A percentile compares a stretch with the other conserved stretches of the same genome.
Evolutionary conservation across 129 eudicot species (phyloP).

Genomic region (Heracleum sosnowskyi): DNA sequence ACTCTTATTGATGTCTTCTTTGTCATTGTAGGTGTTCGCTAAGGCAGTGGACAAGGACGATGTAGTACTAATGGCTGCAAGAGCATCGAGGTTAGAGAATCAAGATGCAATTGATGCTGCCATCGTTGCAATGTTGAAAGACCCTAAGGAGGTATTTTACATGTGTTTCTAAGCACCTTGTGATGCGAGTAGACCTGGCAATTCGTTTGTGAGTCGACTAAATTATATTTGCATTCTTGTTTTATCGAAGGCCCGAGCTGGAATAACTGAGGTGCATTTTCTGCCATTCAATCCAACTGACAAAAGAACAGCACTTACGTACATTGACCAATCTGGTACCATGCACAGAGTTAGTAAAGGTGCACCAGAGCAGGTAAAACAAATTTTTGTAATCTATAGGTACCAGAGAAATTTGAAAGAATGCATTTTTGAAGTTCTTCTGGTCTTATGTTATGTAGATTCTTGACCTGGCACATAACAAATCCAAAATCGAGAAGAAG

Average conservation of each 20-base stretch:
- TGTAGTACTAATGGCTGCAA: constrained; percentile 7
- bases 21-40: constrained; percentile 1
- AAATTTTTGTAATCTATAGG: neutral
- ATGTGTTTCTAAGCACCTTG: neutral
- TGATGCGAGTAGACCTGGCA: no score
- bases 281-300: constrained; percentile 10
- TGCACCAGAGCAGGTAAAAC: constrained; percentile 13
- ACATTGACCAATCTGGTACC: neutral
- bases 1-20: neutral
- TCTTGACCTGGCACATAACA: constrained; percentile 10
- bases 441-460: neutral
- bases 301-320: constrained; percentile 8
- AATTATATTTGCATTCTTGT: neutral
- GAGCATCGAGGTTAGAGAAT: constrained; percentile 6
- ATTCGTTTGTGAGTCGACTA: neutral
- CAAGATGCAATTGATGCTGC: constrained; percentile 15
- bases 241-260: constrained; percentile 2
- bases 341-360: constrained; percentile 14
- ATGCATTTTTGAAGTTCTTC: neutral
- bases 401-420: neutral
- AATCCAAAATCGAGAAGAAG: constrained; percentile 1
- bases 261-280: neutral
- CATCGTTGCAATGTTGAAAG: constrained; percentile 5
- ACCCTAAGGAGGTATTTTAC: neutral
- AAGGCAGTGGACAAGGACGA: constrained; percentile 4